Conservation (phyloP, 345 rosid genomes). For the Eucalyptus leucophloia region DNA sequence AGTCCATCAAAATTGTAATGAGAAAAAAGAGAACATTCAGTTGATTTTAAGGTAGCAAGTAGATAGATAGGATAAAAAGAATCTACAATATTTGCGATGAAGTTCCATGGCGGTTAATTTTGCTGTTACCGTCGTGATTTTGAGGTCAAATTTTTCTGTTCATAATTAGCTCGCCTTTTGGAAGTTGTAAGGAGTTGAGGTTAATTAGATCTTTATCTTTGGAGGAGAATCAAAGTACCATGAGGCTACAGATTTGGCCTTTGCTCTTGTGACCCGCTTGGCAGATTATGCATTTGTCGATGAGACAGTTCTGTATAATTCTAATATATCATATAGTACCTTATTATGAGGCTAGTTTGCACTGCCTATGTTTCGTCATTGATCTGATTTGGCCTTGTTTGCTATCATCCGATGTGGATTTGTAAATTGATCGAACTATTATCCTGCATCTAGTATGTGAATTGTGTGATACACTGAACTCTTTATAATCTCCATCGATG, state of each 20-base stretch:
- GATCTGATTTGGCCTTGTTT: not conserved
- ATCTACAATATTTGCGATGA: not conserved
- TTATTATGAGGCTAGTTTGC: not conserved
- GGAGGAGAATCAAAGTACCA: not conserved
- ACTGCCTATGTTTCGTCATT: not conserved
- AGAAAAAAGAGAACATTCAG: not conserved
- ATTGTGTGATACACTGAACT: not conserved
- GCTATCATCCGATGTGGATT: not conserved
- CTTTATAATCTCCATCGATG: not conserved
- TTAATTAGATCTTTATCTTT: not conserved
- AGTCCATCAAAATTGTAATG: not conserved
- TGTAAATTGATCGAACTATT: not conserved
- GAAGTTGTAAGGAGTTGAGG: not conserved
- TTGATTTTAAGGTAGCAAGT: not conserved
- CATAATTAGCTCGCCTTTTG: not conserved
- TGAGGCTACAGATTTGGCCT: not conserved
- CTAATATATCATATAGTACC: not conserved
- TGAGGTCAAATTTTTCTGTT: constrained; percentile 9
- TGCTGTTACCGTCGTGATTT: constrained; percentile 19
- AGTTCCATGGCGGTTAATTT: constrained; percentile 32
- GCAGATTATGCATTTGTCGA: not conserved
- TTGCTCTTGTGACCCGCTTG: not conserved
- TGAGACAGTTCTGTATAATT: not conserved
- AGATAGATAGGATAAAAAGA: not conserved
- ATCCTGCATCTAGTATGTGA: not conserved